A percentile compares a stretch with the other conserved stretches of the same genome.
phyloP scores from a whole-genome alignment of 2,329 filamentous ascomycete species.

The Westerdykella sp. region DNA sequence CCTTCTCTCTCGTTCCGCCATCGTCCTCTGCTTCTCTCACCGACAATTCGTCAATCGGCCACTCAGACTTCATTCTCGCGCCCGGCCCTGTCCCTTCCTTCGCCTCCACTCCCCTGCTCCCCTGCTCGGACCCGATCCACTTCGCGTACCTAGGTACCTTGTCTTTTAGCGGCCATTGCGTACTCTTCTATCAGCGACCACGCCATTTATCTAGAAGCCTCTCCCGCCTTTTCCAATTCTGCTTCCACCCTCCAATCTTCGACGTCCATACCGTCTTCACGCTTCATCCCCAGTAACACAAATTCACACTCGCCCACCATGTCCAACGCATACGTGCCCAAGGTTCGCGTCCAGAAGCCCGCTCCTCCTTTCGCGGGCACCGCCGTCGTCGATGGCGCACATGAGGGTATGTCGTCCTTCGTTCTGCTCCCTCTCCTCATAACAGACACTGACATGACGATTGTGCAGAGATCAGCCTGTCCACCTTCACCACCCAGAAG shows the following conservation, averaged over 20 bases:
- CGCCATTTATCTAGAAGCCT: neutral
- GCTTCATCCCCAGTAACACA: conserved; percentile 5
- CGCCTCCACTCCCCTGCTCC: no score
- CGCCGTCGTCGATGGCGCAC: conserved; percentile 37
- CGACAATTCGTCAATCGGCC: no score
- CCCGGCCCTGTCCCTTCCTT: no score
- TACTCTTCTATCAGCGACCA: neutral
- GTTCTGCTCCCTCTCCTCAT: neutral
- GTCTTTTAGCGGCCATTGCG: conserved; percentile 1
- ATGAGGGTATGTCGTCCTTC: conserved; percentile 29
- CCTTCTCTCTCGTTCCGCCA: neutral
- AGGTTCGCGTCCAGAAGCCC: conserved; percentile 37
- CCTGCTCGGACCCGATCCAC: neutral
- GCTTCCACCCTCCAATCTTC: neutral
- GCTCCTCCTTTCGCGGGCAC: conserved; percentile 35
- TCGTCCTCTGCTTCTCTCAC: neutral
- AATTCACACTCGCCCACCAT: conserved; percentile 16
- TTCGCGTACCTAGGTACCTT: neutral
- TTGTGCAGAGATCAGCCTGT: conserved; percentile 31
- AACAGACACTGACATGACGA: neutral
- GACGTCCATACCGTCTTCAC: neutral
- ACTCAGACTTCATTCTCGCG: no score
- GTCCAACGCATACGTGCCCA: conserved; percentile 33
- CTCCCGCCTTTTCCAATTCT: neutral
- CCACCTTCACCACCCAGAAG: conserved; percentile 38